Evolutionary conservation across 1,284 basidiomycete genomes (phyloP), one percentile per base, ranked within the genome.

Genomic region (Quambalaria eucalypti): DNA sequence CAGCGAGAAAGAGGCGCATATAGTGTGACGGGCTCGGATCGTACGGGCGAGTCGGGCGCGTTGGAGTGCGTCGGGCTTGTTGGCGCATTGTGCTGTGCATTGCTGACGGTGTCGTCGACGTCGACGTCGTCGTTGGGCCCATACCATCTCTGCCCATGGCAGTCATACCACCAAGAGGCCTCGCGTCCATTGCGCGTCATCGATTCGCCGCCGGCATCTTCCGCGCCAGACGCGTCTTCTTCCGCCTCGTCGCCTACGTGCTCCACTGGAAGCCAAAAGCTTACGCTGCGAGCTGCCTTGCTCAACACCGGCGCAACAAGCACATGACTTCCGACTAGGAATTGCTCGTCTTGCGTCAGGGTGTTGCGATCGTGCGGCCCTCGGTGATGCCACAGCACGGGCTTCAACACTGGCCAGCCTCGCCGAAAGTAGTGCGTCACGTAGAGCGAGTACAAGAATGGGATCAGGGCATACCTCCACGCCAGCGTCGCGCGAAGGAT

Each of bases 351-450:
- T 21, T 59, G 42, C 30, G 48, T 55, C 25, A 62, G 48, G 7
- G 60, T 62, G 31, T 23, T 25, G 3, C 42, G 50, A 38, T 62
- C 60, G 19, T 23, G 30, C 28, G 56, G 51, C n/a, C n/a, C n/a
- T n/a, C n/a, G n/a, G 29, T 62, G 61, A 33, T 62, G 39, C 61
- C 61, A 62, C 10, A 62, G 52, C 16, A 62, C 30, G 21, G 61
- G 61, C 56, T 58, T 53, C 16, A 64, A 49, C 10, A 63, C 53
- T 2, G 61, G 61, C 61, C 61, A 63, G 1, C 61, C 61, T 26
- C 36, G 19, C 7, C 52, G 61, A 16, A 60, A 55, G 48, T 63
- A 63, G 23, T 63, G 49, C 9, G 56, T 50, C 31, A 63, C 48
- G 50, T 62, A 63, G 16, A 63, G 38, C 10, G 61, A 63, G 52